Percentiles rank a stretch among this genome's conserved stretches.
These are phyloP conservation scores for Nadsonia commutata DNA, from an alignment of 1,139 yeast genomes.

Conservation along the genomic window DNA sequence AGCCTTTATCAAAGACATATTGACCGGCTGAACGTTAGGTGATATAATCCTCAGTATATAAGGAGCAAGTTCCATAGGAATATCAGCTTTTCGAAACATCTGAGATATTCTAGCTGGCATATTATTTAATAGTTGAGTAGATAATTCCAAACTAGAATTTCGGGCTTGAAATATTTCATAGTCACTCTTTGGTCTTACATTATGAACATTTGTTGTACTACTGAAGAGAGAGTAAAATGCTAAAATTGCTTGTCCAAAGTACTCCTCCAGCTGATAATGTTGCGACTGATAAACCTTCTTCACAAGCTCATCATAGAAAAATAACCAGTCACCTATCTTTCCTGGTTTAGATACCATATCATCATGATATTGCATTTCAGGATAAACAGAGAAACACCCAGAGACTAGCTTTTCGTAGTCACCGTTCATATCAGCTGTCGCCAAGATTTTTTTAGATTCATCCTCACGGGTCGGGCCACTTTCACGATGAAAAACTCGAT, in stretches of 20 bases:
- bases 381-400: slow-evolving; percentile 62
- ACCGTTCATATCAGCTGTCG: slow-evolving; percentile 31
- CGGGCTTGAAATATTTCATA: slow-evolving; percentile 23
- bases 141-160: slow-evolving; percentile 14
- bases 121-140: slow-evolving; percentile 13
- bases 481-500: slow-evolving; percentile 22
- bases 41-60: slow-evolving; percentile 17
- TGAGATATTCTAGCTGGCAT: slow-evolving; percentile 12
- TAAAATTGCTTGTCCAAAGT: slow-evolving; percentile 42
- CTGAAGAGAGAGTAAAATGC: slow-evolving; percentile 55
- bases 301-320: slow-evolving; percentile 43
- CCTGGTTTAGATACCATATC: slow-evolving; percentile 51
- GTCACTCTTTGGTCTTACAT: slow-evolving; percentile 26
- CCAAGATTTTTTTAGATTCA: slow-evolving; percentile 30
- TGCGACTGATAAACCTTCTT: slow-evolving; percentile 29
- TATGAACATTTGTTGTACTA: slow-evolving; percentile 35
- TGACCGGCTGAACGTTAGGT: slow-evolving; percentile 16
- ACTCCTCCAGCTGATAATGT: slow-evolving; percentile 38
- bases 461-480: slow-evolving; percentile 39
- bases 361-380: slow-evolving; percentile 44
- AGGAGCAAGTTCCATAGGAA: slow-evolving; percentile 20
- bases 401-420: slow-evolving; percentile 46
- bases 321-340: slow-evolving; percentile 62
- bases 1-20: slow-evolving; percentile 8
- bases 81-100: slow-evolving; percentile 12